Percentiles rank a stretch among this genome's conserved stretches.
Evolutionary conservation across 768 basidiomycete species (phyloP).

Genomic region (Lactifluus piperatus): DNA sequence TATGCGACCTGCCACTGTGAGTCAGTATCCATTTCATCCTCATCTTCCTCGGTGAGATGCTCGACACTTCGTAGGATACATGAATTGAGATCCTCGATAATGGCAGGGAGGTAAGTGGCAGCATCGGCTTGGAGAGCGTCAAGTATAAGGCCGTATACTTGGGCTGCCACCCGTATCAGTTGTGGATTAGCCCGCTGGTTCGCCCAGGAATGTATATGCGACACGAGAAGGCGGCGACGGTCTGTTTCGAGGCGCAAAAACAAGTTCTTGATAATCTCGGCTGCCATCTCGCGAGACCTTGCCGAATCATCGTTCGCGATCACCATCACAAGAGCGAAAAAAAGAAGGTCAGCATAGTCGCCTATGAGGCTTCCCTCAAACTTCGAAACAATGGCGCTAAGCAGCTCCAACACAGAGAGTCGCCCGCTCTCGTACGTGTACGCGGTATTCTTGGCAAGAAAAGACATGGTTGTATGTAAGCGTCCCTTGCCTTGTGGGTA

Average conservation of each 20-base stretch:
- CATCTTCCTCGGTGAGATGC: constrained; percentile 34
- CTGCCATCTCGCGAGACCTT: constrained; percentile 84
- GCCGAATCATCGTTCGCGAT: constrained; percentile 90
- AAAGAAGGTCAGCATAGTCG: constrained; percentile 83
- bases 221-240: constrained; percentile 46
- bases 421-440: constrained; percentile 89
- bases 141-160: constrained; percentile 75
- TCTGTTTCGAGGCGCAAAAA: constrained; percentile 59
- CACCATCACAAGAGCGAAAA: constrained; percentile 86
- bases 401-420: constrained; percentile 86
- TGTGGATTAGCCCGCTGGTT: constrained; percentile 48
- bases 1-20: constrained; percentile 79
- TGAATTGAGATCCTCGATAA: constrained; percentile 49
- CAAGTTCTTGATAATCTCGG: constrained; percentile 70
- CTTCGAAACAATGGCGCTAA: constrained; percentile 77
- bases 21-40: constrained; percentile 45
- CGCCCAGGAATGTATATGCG: constrained; percentile 76
- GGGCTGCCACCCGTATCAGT: constrained; percentile 65
- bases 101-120: constrained; percentile 35
- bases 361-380: constrained; percentile 65
- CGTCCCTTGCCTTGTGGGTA: constrained; percentile 95
- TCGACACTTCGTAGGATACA: constrained; percentile 39
- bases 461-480: constrained; percentile 78
- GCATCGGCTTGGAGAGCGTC: constrained; percentile 51
- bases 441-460: constrained; percentile 85